Percentiles rank a stretch among this genome's conserved stretches.
Evolutionary conservation across 208 protist species (phyloP).

Genomic region (Wallacemonas sp.): DNA sequence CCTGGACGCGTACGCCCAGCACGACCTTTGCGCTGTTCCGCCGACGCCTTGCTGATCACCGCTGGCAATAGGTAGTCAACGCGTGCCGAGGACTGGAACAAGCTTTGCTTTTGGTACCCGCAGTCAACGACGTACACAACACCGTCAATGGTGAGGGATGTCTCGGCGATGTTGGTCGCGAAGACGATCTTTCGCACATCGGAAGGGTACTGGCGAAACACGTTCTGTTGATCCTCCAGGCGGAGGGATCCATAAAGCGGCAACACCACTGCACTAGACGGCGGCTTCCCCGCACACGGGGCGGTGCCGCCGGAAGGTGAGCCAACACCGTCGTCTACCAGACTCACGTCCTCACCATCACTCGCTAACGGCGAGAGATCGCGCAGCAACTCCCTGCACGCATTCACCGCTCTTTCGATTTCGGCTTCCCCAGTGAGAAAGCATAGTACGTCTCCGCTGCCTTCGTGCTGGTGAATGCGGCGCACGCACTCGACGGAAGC

Average conservation of each 20-base stretch:
- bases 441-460: slow-evolving; percentile 79
- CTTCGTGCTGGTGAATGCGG: slow-evolving; percentile 71
- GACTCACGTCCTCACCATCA: too few species aligned
- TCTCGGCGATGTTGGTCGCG: slow-evolving; percentile 99
- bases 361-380: neutral
- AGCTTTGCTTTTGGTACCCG: slow-evolving; percentile 98
- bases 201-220: slow-evolving; percentile 45
- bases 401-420: slow-evolving; percentile 66
- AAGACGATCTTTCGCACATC: slow-evolving; percentile 94
- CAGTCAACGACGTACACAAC: slow-evolving; percentile 99
- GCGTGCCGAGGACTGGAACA: slow-evolving; percentile 94
- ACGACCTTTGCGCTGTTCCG: slow-evolving; percentile 99
- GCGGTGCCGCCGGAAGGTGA: neutral
- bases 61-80: slow-evolving; percentile 97
- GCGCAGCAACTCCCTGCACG: slow-evolving; percentile 23
- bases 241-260: slow-evolving; percentile 81
- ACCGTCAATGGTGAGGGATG: slow-evolving; percentile 99
- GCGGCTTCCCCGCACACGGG: neutral
- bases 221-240: slow-evolving; percentile 72
- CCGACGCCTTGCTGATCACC: slow-evolving; percentile 98
- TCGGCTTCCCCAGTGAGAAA: slow-evolving; percentile 90
- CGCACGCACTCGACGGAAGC: slow-evolving; percentile 58
- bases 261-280: slow-evolving; percentile 48
- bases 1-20: slow-evolving; percentile 98
- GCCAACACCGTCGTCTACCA: too few species aligned